These are phyloP conservation scores for Tetrapisispora nanseiensis DNA, from an alignment of 805 yeast species.

Conservation along the genomic window DNA sequence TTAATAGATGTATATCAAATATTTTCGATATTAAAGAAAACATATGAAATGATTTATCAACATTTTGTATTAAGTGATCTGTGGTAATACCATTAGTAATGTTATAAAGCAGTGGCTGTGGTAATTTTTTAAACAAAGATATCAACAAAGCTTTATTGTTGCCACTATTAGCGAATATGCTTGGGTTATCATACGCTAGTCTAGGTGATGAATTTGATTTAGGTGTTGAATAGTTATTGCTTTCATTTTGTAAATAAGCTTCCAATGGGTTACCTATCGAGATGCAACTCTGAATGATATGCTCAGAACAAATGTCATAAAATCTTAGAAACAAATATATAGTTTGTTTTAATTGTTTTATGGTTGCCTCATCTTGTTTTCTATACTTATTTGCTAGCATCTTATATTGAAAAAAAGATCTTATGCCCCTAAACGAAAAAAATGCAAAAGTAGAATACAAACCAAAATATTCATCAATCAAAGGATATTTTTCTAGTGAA, in stretches of 20 bases:
- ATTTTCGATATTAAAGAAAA: constrained; percentile 15
- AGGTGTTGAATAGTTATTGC: neutral
- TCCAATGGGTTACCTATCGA: constrained; percentile 22
- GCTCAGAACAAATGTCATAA: constrained; percentile 22
- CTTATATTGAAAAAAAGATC: constrained; percentile 14
- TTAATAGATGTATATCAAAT: constrained; percentile 11
- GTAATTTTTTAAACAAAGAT: constrained; percentile 14
- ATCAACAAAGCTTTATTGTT: constrained; percentile 9
- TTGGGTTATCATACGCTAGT: neutral
- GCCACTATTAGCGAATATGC: too few species aligned
- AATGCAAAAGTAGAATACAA: constrained; percentile 22
- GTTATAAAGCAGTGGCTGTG: constrained; percentile 18
- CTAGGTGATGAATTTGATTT: constrained; percentile 13
- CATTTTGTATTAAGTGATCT: constrained; percentile 8
- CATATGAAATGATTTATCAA: constrained; percentile 17
- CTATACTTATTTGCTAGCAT: neutral
- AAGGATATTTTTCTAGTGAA: constrained; percentile 10
- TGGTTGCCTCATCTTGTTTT: neutral
- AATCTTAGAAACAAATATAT: constrained; percentile 23
- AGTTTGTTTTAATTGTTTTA: constrained; percentile 21
- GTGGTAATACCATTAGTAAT: constrained; percentile 11
- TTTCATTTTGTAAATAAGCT: constrained; percentile 12
- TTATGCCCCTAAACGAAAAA: constrained; percentile 25
- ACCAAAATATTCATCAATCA: constrained; percentile 25
- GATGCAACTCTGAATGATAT: constrained; percentile 14